Percentiles rank a stretch among this genome's conserved stretches.
Conservation (phyloP, 2,329 filamentous ascomycete genomes). For the Ceratocystiopsis sp. region DNA sequence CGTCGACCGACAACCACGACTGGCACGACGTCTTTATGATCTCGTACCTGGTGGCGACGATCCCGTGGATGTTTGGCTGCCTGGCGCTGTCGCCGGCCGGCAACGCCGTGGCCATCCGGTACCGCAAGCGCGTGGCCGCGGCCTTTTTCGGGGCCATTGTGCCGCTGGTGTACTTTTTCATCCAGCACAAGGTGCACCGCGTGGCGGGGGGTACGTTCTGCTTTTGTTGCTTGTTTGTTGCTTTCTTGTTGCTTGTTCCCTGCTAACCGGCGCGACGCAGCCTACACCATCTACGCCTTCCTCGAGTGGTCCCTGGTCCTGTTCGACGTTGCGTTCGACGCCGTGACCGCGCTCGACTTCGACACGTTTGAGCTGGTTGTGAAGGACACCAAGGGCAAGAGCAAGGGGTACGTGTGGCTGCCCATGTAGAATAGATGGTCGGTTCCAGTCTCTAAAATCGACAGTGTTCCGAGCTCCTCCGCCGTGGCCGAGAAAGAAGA, state of each 20-base stretch:
- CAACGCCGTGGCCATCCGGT: conserved; percentile 68
- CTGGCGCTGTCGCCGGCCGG: conserved; percentile 63
- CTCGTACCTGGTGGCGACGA: conserved; percentile 80
- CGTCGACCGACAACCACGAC: conserved; percentile 92
- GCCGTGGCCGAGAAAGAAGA: conserved; percentile 52
- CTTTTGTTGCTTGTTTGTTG: background rate
- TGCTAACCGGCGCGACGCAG: conserved; percentile 27
- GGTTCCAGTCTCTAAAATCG: conserved; percentile 19
- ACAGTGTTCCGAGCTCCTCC: conserved; percentile 30
- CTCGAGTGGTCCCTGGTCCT: conserved; percentile 95
- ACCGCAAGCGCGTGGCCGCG: conserved; percentile 67
- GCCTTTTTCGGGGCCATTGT: conserved; percentile 84
- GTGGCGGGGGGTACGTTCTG: conserved; percentile 65
- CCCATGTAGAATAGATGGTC: conserved; percentile 47
- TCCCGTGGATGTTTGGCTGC: conserved; percentile 91
- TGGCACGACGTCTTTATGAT: conserved; percentile 99
- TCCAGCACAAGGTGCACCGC: conserved; percentile 94
- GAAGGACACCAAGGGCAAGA: conserved; percentile 73
- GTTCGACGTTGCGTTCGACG: conserved; percentile 92
- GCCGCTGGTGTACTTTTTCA: conserved; percentile 89
- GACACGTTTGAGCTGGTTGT: conserved; percentile 72
- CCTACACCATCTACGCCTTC: conserved; percentile 93
- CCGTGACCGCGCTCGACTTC: conserved; percentile 87
- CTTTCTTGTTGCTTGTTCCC: background rate
- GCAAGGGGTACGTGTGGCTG: conserved; percentile 99